Evolutionary conservation across 2,329 filamentous ascomycete species (phyloP).

Genomic region (Tolypocladium paradoxum): DNA sequence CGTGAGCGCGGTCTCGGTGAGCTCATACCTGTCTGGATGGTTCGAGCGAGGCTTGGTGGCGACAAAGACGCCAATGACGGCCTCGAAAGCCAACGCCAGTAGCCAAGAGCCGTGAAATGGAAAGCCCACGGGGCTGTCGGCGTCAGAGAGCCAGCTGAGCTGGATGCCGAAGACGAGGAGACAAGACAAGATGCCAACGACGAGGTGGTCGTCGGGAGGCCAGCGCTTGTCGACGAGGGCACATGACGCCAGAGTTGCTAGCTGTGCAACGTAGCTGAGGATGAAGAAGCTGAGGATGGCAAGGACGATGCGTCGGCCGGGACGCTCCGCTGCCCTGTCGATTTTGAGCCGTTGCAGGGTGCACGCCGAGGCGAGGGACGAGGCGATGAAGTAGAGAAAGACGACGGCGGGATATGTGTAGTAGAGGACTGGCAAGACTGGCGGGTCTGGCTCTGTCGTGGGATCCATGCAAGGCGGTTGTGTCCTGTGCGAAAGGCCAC

Average conservation of each 20-base stretch:
- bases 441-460: slow-evolving; percentile 5
- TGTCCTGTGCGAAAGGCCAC: not conserved
- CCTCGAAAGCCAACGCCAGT: slow-evolving; percentile 46
- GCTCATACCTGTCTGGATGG: slow-evolving; percentile 7
- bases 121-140: slow-evolving; percentile 44
- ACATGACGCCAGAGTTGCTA: slow-evolving; percentile 26
- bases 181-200: slow-evolving; percentile 50
- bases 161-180: slow-evolving; percentile 54
- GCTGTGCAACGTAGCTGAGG: slow-evolving; percentile 36
- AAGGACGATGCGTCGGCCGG: slow-evolving; percentile 15
- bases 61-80: slow-evolving; percentile 26
- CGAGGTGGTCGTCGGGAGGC: slow-evolving; percentile 34
- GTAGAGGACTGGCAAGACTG: slow-evolving; percentile 35
- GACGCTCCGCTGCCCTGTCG: slow-evolving; percentile 6
- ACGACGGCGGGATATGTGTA: slow-evolving; percentile 47
- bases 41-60: slow-evolving; percentile 2
- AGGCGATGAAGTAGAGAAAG: slow-evolving; percentile 45
- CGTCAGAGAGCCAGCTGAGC: slow-evolving; percentile 41
- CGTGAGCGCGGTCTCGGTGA: slow-evolving; percentile 12
- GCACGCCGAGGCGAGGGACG: slow-evolving; percentile 40
- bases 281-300: slow-evolving; percentile 34
- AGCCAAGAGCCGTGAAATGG: slow-evolving; percentile 54
- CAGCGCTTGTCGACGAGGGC: slow-evolving; percentile 24
- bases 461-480: slow-evolving; percentile 8
- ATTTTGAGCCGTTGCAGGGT: slow-evolving; percentile 36